These are phyloP conservation scores for Ophiostoma himal-ulmi DNA, from an alignment of 2,329 filamentous ascomycete species.

Conservation along the genomic window DNA sequence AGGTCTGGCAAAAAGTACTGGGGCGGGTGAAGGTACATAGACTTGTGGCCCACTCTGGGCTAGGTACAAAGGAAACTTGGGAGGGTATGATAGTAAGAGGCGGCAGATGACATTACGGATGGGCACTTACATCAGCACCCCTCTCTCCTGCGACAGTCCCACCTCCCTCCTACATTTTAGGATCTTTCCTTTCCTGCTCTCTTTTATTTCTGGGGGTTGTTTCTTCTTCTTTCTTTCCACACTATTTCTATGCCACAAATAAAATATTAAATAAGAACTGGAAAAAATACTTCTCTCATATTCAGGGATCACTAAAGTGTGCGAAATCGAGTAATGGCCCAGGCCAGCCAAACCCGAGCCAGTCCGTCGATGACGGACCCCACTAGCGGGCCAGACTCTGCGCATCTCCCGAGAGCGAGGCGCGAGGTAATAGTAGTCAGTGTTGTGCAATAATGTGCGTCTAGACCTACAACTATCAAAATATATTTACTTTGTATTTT, in stretches of 20 bases:
- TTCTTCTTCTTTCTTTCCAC: background rate
- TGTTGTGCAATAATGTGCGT: background rate
- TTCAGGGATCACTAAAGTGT: background rate
- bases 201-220: background rate
- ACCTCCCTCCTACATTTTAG: slow-evolving; percentile 1
- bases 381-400: slow-evolving; percentile 1
- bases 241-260: background rate
- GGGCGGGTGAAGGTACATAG: background rate
- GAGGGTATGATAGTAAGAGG: background rate
- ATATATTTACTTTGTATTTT: background rate
- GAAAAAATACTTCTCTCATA: background rate
- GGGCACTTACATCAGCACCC: slow-evolving; percentile 4
- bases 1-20: slow-evolving; percentile 6
- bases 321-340: background rate
- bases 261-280: background rate
- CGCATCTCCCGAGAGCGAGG: slow-evolving; percentile 8
- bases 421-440: background rate
- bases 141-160: slow-evolving; percentile 9
- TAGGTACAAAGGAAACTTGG: background rate
- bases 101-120: background rate
- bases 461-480: background rate
- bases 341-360: background rate
- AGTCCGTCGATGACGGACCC: background rate
- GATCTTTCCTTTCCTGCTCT: background rate
- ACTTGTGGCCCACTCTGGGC: background rate